phyloP scores from a whole-genome alignment of 148 eudicot genomes.

The Rhododendron griersonianum region DNA sequence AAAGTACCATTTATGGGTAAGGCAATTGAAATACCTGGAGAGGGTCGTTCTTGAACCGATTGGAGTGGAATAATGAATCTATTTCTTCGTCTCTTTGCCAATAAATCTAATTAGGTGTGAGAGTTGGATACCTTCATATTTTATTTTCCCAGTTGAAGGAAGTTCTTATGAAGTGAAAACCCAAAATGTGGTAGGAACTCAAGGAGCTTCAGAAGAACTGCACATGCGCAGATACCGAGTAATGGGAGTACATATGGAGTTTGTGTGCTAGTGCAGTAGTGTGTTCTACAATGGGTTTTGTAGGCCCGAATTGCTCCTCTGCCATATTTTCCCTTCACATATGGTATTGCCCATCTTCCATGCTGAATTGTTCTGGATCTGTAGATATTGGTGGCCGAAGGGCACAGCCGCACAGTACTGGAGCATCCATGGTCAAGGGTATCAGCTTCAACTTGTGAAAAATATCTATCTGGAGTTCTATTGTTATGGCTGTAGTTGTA shows the following conservation, averaged over 20 bases:
- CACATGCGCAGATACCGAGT: conserved; percentile 48
- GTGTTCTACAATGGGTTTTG: background rate
- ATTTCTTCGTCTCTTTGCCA: too few species aligned
- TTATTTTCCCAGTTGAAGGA: background rate
- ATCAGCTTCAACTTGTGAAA: conserved; percentile 3
- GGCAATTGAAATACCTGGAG: too few species aligned
- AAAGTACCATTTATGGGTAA: too few species aligned
- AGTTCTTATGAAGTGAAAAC: conserved; percentile 5
- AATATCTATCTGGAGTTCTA: background rate
- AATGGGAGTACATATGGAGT: conserved; percentile 4
- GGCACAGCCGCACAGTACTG: background rate
- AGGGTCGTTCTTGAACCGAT: too few species aligned
- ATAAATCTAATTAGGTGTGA: too few species aligned
- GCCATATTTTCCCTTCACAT: background rate
- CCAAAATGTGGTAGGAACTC: conserved; percentile 56
- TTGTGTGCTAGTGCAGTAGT: background rate
- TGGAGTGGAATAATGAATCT: too few species aligned
- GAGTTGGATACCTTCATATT: background rate
- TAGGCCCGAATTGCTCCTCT: background rate
- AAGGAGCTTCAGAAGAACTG: conserved; percentile 80
- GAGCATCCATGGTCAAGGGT: conserved; percentile 5
- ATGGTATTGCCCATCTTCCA: background rate
- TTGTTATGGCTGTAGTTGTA: conserved; percentile 4
- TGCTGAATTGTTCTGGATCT: background rate
- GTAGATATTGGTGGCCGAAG: background rate